Evolutionary conservation across 352 stramenopile genomes (phyloP).

Genomic region (Blastocystis sp.): DNA sequence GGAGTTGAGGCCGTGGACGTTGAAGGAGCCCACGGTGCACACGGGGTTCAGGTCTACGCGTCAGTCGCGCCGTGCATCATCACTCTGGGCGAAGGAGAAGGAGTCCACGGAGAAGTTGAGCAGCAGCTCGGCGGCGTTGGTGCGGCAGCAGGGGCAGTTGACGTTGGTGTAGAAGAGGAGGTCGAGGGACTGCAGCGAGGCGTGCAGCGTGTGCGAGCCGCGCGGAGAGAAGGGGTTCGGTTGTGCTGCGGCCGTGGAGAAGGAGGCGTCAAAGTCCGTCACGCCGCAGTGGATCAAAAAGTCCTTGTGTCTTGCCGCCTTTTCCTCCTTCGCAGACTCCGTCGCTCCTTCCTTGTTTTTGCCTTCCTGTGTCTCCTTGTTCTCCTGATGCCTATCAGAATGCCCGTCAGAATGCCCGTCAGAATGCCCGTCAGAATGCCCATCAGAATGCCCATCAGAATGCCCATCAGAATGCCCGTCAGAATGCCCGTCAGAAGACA

Average conservation of each 20-base stretch:
- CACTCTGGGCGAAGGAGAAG: background rate
- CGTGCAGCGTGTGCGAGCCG: background rate
- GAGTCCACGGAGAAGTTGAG: background rate
- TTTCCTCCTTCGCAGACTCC: no score
- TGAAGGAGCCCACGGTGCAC: constrained; percentile 1
- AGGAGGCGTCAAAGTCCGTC: constrained; percentile 32
- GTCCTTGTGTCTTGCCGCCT: constrained; percentile 12
- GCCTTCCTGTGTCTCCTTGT: background rate
- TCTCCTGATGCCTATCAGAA: background rate
- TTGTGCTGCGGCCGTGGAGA: background rate
- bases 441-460: no score
- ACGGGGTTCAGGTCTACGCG: background rate
- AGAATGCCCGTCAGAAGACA: no score
- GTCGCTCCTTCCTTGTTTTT: no score
- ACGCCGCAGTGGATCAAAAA: constrained; percentile 19
- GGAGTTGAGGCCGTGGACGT: constrained; percentile 33
- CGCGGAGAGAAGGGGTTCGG: background rate
- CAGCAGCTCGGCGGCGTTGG: background rate
- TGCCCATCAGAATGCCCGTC: no score
- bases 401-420: no score
- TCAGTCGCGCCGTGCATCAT: background rate
- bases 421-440: no score
- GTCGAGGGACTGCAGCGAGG: constrained; percentile 9
- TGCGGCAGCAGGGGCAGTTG: constrained; percentile 21
- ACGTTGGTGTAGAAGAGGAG: constrained; percentile 54